Evolutionary conservation across 208 protist genomes (phyloP).

Genomic region (Acanthamoeba royreba): DNA sequence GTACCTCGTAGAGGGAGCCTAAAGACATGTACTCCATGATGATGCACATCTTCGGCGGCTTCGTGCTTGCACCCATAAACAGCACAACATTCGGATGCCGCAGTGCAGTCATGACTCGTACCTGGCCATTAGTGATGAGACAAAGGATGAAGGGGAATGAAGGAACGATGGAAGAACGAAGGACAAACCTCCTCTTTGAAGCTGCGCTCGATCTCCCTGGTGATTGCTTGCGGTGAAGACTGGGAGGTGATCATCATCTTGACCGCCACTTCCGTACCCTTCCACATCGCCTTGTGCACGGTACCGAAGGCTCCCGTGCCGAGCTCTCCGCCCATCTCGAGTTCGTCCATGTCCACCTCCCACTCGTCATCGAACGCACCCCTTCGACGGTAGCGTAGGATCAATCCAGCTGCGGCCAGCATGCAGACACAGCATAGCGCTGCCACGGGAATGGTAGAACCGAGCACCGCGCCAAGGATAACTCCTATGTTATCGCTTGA

Average conservation of each 20-base stretch:
- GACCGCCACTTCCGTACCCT: constrained; percentile 26
- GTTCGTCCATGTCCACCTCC: not conserved
- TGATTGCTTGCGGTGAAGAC: not conserved
- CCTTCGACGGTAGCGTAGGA: not conserved
- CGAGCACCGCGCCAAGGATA: not conserved
- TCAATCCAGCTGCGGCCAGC: not conserved
- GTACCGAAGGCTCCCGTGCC: not conserved
- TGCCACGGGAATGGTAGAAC: not conserved
- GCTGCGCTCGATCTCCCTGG: constrained; percentile 44
- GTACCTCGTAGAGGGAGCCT: not conserved
- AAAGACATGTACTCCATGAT: not conserved
- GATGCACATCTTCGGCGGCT: not conserved
- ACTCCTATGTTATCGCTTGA: not conserved
- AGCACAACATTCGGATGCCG: constrained; percentile 68
- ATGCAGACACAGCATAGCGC: not conserved
- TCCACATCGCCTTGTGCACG: constrained; percentile 10
- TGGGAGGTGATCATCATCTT: not conserved
- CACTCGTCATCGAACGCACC: not conserved
- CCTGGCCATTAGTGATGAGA: not conserved
- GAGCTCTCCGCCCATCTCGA: not conserved
- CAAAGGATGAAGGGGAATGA: not conserved
- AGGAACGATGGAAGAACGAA: not conserved
- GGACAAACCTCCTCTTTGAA: constrained; percentile 57
- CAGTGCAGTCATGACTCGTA: constrained; percentile 58
- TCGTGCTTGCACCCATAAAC: constrained; percentile 42